These are phyloP conservation scores for Huiozyma naganishii DNA, from an alignment of 805 yeast species.

Conservation along the genomic window DNA sequence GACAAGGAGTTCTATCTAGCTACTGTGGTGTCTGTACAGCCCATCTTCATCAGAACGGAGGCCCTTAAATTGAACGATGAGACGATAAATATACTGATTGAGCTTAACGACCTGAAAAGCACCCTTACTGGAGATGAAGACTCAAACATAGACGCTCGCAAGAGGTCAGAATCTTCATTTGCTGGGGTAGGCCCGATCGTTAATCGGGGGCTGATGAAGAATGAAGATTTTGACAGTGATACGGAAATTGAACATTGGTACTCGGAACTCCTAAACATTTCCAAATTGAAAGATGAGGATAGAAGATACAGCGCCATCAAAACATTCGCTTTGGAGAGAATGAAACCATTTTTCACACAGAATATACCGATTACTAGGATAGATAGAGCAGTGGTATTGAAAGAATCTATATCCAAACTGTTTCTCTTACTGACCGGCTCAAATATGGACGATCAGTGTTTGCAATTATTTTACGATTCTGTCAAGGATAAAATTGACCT, in stretches of 20 bases:
- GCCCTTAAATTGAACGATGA: conserved; percentile 76
- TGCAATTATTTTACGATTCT: conserved; percentile 34
- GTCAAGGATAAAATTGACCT: conserved; percentile 41
- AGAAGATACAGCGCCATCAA: conserved; percentile 15
- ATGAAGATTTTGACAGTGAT: conserved; percentile 5
- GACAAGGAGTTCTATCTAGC: conserved; percentile 86
- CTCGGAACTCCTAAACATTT: conserved; percentile 23
- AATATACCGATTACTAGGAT: conserved; percentile 7
- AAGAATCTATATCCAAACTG: conserved; percentile 46
- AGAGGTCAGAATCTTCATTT: conserved; percentile 1
- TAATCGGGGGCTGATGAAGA: background rate
- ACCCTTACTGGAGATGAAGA: background rate
- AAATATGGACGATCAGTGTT: conserved; percentile 47
- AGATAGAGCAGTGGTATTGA: conserved; percentile 14
- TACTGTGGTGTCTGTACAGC: conserved; percentile 92
- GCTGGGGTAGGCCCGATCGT: background rate
- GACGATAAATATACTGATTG: conserved; percentile 22
- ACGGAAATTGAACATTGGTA: conserved; percentile 27
- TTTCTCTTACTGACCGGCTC: conserved; percentile 58
- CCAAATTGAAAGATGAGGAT: conserved; percentile 22
- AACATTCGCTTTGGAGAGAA: conserved; percentile 18
- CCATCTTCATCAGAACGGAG: conserved; percentile 85
- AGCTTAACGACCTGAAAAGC: conserved; percentile 16
- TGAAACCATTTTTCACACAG: conserved; percentile 9
- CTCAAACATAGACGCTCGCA: no score